Base-by-base conservation (phyloP, 495 filamentous ascomycete species). In the Penicillium malachiteum region DNA sequence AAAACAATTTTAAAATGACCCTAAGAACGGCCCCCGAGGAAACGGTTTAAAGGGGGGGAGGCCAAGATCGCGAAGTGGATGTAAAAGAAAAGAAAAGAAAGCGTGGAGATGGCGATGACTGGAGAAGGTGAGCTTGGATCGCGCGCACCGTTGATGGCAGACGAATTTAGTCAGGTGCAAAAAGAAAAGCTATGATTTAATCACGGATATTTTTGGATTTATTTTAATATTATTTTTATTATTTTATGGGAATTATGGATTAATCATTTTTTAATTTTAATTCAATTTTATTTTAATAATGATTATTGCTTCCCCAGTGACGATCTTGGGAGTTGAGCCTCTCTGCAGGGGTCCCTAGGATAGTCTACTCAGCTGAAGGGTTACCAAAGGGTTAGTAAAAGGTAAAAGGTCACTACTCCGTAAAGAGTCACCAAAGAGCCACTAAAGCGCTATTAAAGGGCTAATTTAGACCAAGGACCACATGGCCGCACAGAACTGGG, bases 311-410 rank as follows among this genome's bases (percentile, higher is more conserved):
- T 54, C 58, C 48, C 55, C 54, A 64, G 49, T 62, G 56, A 55
- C 48, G 59, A 60, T 60, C 48, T 56, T 47, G 52, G 21, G 45
- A 60, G 57, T 66, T 66, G 63, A 66, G 63, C 63, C 43, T 46
- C 63, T 67, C 61, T 58, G 60, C 54, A 60, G 56, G 50, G 56
- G 43, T 21, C 39, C 45, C 57, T 31, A 55, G 44, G 30, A 52
- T 60, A 33, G 40, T 52, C 48, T 49, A 2, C 42, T 59, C 56
- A 59, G 51, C 57, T 55, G n/a, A 44, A 46, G 47, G 54, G n/a
- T n/a, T n/a, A n/a, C n/a, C n/a, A n/a, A n/a, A n/a, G n/a, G n/a
- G n/a, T n/a, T n/a, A n/a, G n/a, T n/a, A n/a, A n/a, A n/a, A n/a
- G n/a, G n/a, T n/a, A n/a, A n/a, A n/a, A n/a, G n/a, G n/a, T n/a